Conservation (phyloP, 2,329 filamentous ascomycete species). For the Thelonectria discophora region DNA sequence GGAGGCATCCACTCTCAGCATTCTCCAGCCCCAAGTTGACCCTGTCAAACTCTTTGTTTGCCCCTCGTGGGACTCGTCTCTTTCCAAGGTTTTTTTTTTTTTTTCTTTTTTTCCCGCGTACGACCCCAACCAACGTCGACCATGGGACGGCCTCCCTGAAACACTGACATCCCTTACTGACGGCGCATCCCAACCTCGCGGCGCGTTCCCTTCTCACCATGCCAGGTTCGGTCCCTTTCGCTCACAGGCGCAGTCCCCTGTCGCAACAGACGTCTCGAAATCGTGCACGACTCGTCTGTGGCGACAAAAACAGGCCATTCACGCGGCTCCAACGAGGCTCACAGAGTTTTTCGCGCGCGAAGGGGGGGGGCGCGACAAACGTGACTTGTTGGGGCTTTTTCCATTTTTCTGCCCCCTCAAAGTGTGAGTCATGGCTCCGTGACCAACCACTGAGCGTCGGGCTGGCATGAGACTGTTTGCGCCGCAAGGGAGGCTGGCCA, state of each 20-base stretch:
- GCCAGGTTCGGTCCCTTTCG: slow-evolving; percentile 9
- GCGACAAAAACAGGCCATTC: slow-evolving; percentile 15
- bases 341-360: slow-evolving; percentile 27
- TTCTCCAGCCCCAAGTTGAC: slow-evolving; percentile 31
- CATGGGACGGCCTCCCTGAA: slow-evolving; percentile 39
- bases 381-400: slow-evolving; percentile 35
- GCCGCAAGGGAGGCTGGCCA: slow-evolving; percentile 42
- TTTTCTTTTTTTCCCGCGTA: slow-evolving; percentile 3
- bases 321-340: slow-evolving; percentile 30
- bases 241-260: slow-evolving; percentile 17
- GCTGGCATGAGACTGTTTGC: slow-evolving; percentile 33
- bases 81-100: slow-evolving; percentile 8
- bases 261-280: slow-evolving; percentile 38
- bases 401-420: slow-evolving; percentile 32
- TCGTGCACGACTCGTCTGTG: slow-evolving; percentile 20
- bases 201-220: slow-evolving; percentile 31
- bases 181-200: slow-evolving; percentile 26
- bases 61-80: slow-evolving; percentile 35
- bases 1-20: slow-evolving; percentile 34
- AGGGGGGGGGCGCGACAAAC: slow-evolving; percentile 20
- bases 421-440: slow-evolving; percentile 42
- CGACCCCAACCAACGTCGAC: slow-evolving; percentile 31
- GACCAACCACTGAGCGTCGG: slow-evolving; percentile 35
- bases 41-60: slow-evolving; percentile 41
- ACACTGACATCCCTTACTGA: slow-evolving; percentile 40